Evolutionary conservation across 176 grass and related monocot genomes (phyloP), one percentile per base, ranked within the genome.

Genomic region (Thalia dealbata): DNA sequence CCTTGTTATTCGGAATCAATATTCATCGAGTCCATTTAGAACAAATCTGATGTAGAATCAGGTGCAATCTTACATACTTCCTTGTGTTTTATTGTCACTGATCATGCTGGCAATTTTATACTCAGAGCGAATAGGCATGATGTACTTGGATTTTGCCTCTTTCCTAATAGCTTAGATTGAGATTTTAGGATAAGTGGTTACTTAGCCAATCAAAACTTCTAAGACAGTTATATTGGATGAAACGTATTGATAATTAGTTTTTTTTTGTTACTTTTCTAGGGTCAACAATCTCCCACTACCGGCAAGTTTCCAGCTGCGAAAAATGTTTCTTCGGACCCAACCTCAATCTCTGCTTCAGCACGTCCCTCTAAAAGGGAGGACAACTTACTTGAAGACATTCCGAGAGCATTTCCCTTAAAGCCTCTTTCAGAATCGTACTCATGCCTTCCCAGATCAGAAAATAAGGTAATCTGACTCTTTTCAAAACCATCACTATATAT

Each of bases 231-330:
- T 15, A 55, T 61, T 59, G 10, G 29, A 54, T 63, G 61, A 51
- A 30, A 52, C 21, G 6, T 62, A 16, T 50, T 29, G 28, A 43
- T 32, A 24, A 38, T 71, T 73, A 65, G 27, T 21, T 5, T 64
- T 3, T 64, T 3, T n/a, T 74, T 78, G 63, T 79, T 58, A 63
- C 85, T 35, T 73, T 60, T 88, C 11, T 79, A 99, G 90, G 83
- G 74, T 77, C 87, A 91, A 45, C 81, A 83, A 85, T 99, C 90
- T 81, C 95, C 95, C 74, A 95, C 95, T 71, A 99, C 87, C 21
- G 95, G 88, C 14, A 95, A 86, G 70, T 83, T 91, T 65, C 82
- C 84, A 25, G 88, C 81, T 85, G 78, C 74, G 21, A 75, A 78
- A 74, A 79, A 58, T 76, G 15, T 54, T 50, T 61, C 76, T 69